Evolutionary conservation across 306 rosid species (phyloP).

Genomic region (Cajanus cajan): DNA sequence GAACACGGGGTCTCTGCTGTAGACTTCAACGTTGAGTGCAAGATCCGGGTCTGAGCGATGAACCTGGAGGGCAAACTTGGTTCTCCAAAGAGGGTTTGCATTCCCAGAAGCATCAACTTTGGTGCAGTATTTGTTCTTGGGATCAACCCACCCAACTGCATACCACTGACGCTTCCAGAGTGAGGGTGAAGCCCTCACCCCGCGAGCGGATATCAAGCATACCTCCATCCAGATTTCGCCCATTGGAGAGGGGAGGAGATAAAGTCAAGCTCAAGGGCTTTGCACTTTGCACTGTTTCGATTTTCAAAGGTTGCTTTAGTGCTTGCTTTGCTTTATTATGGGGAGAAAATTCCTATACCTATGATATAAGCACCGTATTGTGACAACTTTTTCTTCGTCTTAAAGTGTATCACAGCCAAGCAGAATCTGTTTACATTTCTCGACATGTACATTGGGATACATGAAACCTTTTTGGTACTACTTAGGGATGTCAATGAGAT

Average conservation of each 20-base stretch:
- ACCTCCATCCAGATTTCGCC: constrained; percentile 68
- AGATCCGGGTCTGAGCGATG: constrained; percentile 54
- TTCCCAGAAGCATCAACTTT: constrained; percentile 70
- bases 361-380: no score
- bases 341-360: constrained; percentile 27
- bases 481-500: no score
- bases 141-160: constrained; percentile 84
- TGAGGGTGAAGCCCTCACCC: constrained; percentile 56
- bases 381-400: constrained; percentile 14
- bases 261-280: no score
- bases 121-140: constrained; percentile 64
- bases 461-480: background rate
- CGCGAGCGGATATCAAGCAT: constrained; percentile 80
- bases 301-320: constrained; percentile 28
- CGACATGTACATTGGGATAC: background rate
- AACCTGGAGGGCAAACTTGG: constrained; percentile 66
- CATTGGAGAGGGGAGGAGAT: constrained; percentile 34
- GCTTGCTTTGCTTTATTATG: no score
- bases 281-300: constrained; percentile 28
- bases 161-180: constrained; percentile 86
- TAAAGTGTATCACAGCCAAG: constrained; percentile 46
- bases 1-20: constrained; percentile 74
- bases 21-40: constrained; percentile 61
- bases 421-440: constrained; percentile 33
- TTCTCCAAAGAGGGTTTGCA: constrained; percentile 75